Evolutionary conservation across 371 early-diverging fungal species (phyloP), one percentile per base, ranked within the genome.

Genomic region (Mucor racemosus): DNA sequence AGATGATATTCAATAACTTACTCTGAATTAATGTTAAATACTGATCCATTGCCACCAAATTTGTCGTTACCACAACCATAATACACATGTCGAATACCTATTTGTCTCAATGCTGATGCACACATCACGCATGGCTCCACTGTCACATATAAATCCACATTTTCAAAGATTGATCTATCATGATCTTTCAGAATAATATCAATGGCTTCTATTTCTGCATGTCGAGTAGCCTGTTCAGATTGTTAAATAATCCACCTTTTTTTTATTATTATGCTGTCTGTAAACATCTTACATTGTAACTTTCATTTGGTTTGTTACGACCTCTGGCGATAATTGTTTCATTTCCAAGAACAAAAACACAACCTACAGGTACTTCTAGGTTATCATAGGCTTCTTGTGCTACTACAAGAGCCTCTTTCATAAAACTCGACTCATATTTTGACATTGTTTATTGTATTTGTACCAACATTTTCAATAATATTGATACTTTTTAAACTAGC

Each of bases 121-220:
- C 99, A 99, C 99, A 99, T 99, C 5, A 99, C 87, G 76, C 99
- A 99, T 4, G 99, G 99, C 78, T 99, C 99, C 1, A 99, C 97
- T 0, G 99, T 99, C 11, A 99, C 97, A 78, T 97, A 99, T 34
- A 99, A 76, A 67, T 89, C 88, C 54, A 88, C 80, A 38, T 82
- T 53, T 26, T 66, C 50, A 68, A 96, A 91, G 7, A 91, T 71
- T 8, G 64, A 58, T 15, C 62, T 40, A 41, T 60, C 58, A 41
- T 82, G 76, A 15, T 80, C 64, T 26, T 73, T 66, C 33, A 92
- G 70, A 67, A 96, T 90, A 44, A 84, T 71, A 71, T 96, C 95
- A 35, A 97, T 94, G 0, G 94, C 97, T 41, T 90, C 94, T 38
- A 95, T 85, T 77, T 98, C 97, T 21, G 97, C 97, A 75, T 97